Percentiles rank a stretch among this genome's conserved stretches.
Evolutionary conservation across 805 yeast genomes (phyloP).

Genomic region (Ogataea angusta): DNA sequence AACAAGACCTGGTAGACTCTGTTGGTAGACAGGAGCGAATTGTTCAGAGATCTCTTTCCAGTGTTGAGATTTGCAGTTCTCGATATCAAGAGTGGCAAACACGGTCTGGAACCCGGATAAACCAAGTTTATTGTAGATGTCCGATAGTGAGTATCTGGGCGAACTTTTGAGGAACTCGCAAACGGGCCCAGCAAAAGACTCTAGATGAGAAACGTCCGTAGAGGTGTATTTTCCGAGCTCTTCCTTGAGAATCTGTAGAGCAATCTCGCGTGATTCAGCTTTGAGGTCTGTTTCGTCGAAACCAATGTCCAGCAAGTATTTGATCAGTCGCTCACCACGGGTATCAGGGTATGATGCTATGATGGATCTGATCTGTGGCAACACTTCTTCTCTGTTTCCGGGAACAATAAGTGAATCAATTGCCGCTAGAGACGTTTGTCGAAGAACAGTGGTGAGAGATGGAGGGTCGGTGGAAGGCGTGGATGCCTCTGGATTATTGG

Average conservation of each 20-base stretch:
- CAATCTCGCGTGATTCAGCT: not conserved
- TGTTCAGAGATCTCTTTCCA: conserved; percentile 17
- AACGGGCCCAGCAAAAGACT: not conserved
- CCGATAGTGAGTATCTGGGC: not conserved
- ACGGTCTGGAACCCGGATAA: conserved; percentile 26
- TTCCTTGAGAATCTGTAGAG: not conserved
- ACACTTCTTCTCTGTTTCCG: not conserved
- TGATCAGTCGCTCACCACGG: conserved; percentile 1
- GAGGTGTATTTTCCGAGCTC: not conserved
- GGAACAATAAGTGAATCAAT: conserved; percentile 1
- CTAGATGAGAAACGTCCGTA: not conserved
- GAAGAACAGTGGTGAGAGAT: conserved; percentile 1
- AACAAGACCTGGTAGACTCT: conserved; percentile 28
- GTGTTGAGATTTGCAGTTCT: conserved; percentile 11
- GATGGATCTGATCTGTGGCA: not conserved
- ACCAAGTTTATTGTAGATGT: conserved; percentile 21
- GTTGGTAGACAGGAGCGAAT: conserved; percentile 24
- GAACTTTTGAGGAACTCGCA: not conserved
- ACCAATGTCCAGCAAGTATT: not conserved
- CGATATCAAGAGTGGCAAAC: conserved; percentile 27
- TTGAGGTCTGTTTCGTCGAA: not conserved
- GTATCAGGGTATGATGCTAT: not conserved
- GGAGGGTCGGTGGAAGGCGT: conserved; percentile 18
- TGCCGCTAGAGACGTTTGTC: not conserved
- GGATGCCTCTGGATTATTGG: conserved; percentile 22